Conservation (phyloP, 306 rosid genomes). For the Medicago ruthenica region DNA sequence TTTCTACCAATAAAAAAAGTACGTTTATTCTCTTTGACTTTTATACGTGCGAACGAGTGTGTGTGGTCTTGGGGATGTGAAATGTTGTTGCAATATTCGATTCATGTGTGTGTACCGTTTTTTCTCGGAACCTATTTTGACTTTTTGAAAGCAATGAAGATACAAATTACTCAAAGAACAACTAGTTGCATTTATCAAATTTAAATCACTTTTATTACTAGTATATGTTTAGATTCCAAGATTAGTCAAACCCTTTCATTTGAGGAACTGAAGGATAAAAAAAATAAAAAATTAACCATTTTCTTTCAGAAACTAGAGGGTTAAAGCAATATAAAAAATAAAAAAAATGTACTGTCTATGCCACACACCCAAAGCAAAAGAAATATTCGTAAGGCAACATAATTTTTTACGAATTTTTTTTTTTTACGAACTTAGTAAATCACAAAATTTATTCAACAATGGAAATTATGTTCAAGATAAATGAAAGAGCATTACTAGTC, state of each 20-base stretch:
- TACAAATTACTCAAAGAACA: neutral
- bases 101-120: neutral
- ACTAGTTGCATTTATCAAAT: neutral
- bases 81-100: neutral
- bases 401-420: too few species aligned
- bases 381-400: neutral
- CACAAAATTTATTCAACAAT: neutral
- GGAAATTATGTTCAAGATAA: neutral
- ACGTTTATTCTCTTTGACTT: neutral
- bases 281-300: too few species aligned
- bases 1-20: too few species aligned
- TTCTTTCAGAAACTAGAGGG: too few species aligned
- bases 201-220: neutral
- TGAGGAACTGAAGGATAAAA: neutral
- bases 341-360: neutral
- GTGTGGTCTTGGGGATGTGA: neutral
- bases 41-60: neutral
- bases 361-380: neutral
- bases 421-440: neutral
- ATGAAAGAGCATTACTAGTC: neutral
- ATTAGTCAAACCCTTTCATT: neutral
- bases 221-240: neutral
- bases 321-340: neutral
- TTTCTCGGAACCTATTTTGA: neutral
- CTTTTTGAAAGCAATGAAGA: neutral